Conservation (phyloP, 2,329 filamentous ascomycete genomes). For the Xylariomycetidae sp. region DNA sequence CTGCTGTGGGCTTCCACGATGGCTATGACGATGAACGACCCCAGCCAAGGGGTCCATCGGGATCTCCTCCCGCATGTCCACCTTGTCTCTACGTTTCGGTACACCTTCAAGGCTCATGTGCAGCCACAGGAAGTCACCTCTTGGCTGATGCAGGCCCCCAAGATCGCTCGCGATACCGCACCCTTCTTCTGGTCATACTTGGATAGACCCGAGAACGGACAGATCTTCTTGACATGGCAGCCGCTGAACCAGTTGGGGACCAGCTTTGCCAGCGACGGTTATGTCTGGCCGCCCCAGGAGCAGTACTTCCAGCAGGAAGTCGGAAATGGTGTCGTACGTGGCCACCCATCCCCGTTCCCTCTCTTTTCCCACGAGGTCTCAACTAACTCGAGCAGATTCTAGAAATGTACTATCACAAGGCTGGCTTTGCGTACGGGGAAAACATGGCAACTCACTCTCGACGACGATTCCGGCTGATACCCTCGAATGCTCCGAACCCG, state of each 20-base stretch:
- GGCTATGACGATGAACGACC: conserved; percentile 39
- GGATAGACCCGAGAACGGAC: conserved; percentile 73
- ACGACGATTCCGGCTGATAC: conserved; percentile 77
- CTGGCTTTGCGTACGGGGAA: conserved; percentile 74
- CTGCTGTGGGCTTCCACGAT: too few species aligned
- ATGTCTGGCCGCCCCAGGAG: conserved; percentile 83
- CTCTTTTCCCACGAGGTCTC: conserved; percentile 8
- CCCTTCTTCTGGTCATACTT: conserved; percentile 94
- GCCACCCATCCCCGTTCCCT: conserved; percentile 5
- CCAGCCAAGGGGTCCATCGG: conserved; percentile 39
- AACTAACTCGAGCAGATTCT: conserved; percentile 66
- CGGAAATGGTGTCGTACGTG: conserved; percentile 51
- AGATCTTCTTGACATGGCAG: conserved; percentile 84
- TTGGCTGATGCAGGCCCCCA: conserved; percentile 77
- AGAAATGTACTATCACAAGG: conserved; percentile 80
- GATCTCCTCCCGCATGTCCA: conserved; percentile 77
- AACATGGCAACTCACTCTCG: conserved; percentile 69
- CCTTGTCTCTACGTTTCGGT: conserved; percentile 77
- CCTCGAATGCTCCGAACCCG: conserved; percentile 62
- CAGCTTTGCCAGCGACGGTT: conserved; percentile 85
- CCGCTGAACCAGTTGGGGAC: conserved; percentile 63
- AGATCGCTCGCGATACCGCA: conserved; percentile 76
- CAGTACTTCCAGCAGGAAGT: conserved; percentile 68
- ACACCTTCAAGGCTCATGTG: conserved; percentile 66
- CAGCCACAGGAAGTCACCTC: conserved; percentile 72